Percentiles rank a stretch among this genome's conserved stretches.
Evolutionary conservation across 768 basidiomycete species (phyloP).

Genomic region (Boletus pseudopeckii): DNA sequence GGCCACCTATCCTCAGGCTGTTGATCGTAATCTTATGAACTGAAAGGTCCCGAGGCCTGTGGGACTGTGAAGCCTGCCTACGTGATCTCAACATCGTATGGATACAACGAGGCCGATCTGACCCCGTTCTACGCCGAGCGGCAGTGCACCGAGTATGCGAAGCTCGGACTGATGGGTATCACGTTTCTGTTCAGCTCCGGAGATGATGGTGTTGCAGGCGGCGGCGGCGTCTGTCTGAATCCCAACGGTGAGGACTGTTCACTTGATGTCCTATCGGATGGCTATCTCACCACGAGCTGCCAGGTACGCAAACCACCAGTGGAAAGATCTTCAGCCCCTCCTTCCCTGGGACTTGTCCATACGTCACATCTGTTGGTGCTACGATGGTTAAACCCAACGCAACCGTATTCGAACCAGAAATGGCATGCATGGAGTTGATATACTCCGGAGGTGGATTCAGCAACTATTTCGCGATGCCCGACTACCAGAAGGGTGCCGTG

Average conservation of each 20-base stretch:
- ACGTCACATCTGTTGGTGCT: slow-evolving; percentile 48
- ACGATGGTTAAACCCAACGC: slow-evolving; percentile 41
- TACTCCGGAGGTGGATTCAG: slow-evolving; percentile 44
- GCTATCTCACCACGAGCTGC: background rate
- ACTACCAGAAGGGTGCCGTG: slow-evolving; percentile 38
- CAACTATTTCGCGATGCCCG: slow-evolving; percentile 40
- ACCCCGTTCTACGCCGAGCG: slow-evolving; percentile 36
- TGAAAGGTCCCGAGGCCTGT: slow-evolving; percentile 28
- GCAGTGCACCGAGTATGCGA: slow-evolving; percentile 47
- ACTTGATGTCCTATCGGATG: background rate
- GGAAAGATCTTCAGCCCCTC: slow-evolving; percentile 52
- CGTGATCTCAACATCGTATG: slow-evolving; percentile 46
- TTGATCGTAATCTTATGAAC: background rate
- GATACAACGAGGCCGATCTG: slow-evolving; percentile 36
- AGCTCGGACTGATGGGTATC: slow-evolving; percentile 38
- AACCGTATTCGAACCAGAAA: slow-evolving; percentile 45
- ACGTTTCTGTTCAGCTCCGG: slow-evolving; percentile 35
- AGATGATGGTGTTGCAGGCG: slow-evolving; percentile 33
- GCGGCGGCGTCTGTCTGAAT: slow-evolving; percentile 30
- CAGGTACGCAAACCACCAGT: slow-evolving; percentile 37
- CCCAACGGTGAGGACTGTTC: slow-evolving; percentile 15
- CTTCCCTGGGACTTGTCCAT: slow-evolving; percentile 49
- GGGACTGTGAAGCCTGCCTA: slow-evolving; percentile 37
- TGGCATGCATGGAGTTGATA: slow-evolving; percentile 41
- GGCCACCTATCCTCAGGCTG: background rate